A percentile compares a stretch with the other conserved stretches of the same genome.
These are phyloP conservation scores for Kregervanrija delftensis DNA, from an alignment of 805 yeast genomes.

Conservation along the genomic window DNA sequence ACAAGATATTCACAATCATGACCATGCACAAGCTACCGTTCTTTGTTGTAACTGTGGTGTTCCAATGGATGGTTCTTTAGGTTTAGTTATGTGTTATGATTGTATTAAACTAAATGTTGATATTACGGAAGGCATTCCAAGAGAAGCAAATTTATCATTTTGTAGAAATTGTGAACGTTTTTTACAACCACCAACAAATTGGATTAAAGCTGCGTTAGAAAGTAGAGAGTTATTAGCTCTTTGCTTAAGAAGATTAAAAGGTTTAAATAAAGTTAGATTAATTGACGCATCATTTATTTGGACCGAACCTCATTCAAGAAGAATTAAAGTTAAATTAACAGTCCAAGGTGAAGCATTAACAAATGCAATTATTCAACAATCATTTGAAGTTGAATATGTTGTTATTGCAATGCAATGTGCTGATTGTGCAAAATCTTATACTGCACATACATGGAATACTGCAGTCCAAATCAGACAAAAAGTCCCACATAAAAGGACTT, in stretches of 20 bases:
- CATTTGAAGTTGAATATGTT: constrained; percentile 88
- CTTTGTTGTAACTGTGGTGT: constrained; percentile 98
- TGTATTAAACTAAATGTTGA: constrained; percentile 92
- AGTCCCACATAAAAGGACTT: constrained; percentile 94
- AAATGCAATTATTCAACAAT: constrained; percentile 87
- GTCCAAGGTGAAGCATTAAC: constrained; percentile 96
- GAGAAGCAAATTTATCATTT: constrained; percentile 88
- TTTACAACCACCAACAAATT: constrained; percentile 88
- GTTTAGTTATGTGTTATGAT: constrained; percentile 93
- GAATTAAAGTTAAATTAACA: constrained; percentile 83
- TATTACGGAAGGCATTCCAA: constrained; percentile 88
- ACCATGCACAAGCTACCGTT: constrained; percentile 58
- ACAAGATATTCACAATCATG: constrained; percentile 25
- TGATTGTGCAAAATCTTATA: constrained; percentile 95
- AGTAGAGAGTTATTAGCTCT: constrained; percentile 88
- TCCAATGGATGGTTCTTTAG: constrained; percentile 93
- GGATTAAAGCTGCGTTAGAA: constrained; percentile 88
- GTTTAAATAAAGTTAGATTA: constrained; percentile 76
- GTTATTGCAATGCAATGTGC: constrained; percentile 97
- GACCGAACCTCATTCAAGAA: constrained; percentile 99
- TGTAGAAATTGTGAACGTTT: constrained; percentile 97
- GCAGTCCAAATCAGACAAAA: constrained; percentile 96
- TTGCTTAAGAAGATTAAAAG: constrained; percentile 81
- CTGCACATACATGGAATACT: constrained; percentile 98
- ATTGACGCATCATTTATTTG: constrained; percentile 93